These are phyloP conservation scores for Scheffersomyces ergatensis DNA, from an alignment of 805 yeast species.

Conservation along the genomic window DNA sequence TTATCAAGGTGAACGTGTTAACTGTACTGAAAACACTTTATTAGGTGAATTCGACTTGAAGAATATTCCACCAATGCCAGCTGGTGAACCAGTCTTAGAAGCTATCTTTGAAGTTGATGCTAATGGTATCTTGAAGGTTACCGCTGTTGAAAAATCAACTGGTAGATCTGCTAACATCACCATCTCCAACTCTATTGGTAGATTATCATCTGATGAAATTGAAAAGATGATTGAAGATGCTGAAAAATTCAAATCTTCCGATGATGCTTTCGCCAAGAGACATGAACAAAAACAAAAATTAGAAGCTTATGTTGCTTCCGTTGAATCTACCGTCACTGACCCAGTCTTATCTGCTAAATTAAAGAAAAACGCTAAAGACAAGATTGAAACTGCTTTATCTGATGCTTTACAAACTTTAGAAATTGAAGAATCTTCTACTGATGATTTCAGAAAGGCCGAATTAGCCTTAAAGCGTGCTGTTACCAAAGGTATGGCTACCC, in stretches of 20 bases:
- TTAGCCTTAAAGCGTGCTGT: conserved; percentile 98
- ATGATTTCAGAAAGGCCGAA: conserved; percentile 99
- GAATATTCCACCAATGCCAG: conserved; percentile 51
- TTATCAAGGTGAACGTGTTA: conserved; percentile 52
- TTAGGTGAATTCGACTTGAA: conserved; percentile 51
- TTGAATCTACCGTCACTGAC: conserved; percentile 95
- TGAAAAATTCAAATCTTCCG: conserved; percentile 85
- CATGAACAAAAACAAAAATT: conserved; percentile 99
- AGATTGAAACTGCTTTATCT: conserved; percentile 95
- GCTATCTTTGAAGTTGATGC: conserved; percentile 50
- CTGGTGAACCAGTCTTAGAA: conserved; percentile 51
- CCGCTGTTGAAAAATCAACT: conserved; percentile 49
- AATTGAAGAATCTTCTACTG: conserved; percentile 94
- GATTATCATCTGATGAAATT: conserved; percentile 48
- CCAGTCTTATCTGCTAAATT: conserved; percentile 96
- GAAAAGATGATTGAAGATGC: conserved; percentile 49
- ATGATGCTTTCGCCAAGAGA: conserved; percentile 98
- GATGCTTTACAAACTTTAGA: conserved; percentile 98
- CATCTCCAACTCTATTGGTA: conserved; percentile 50
- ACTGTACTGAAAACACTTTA: conserved; percentile 50
- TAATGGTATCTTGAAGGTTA: conserved; percentile 50
- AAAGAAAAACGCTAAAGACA: conserved; percentile 96
- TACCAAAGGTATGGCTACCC: conserved; percentile 98
- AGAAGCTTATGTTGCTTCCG: conserved; percentile 96
- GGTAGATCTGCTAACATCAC: conserved; percentile 51